Evolutionary conservation across 139 green algal species (phyloP).

Genomic region (Tetraselmis striata): DNA sequence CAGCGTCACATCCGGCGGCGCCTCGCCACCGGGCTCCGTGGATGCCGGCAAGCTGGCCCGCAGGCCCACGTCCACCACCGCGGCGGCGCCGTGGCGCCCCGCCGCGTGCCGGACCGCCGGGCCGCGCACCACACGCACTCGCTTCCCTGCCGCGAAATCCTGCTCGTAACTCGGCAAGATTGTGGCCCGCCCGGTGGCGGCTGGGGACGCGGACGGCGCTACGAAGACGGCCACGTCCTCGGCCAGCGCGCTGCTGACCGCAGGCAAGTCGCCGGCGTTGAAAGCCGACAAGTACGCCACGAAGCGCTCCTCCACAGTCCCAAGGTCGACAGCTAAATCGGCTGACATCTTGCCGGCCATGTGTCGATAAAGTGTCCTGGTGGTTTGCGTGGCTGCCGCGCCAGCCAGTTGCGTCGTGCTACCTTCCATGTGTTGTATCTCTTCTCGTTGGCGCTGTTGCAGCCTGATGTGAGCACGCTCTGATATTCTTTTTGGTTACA

Average conservation of each 20-base stretch:
- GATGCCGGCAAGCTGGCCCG: neutral
- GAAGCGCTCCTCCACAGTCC: neutral
- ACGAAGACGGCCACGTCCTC: neutral
- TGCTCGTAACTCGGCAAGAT: neutral
- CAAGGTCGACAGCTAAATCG: no score
- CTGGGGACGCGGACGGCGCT: neutral
- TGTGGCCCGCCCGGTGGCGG: neutral
- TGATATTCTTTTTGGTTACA: no score
- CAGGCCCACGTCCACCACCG: neutral
- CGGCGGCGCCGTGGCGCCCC: neutral
- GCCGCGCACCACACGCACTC: neutral
- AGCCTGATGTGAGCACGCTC: no score
- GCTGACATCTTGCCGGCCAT: no score
- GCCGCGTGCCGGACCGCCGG: neutral
- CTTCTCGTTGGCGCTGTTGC: no score
- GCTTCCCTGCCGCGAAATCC: neutral
- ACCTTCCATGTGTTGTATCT: no score
- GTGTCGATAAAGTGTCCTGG: no score
- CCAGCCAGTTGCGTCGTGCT: no score
- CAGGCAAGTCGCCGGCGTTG: neutral
- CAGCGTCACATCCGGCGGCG: neutral
- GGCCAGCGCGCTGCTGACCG: neutral
- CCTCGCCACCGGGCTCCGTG: neutral
- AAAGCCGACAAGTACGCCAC: neutral
- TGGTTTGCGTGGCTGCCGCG: no score